phyloP scores from a whole-genome alignment of 2,329 filamentous ascomycete genomes.

The Colletotrichum phormii region DNA sequence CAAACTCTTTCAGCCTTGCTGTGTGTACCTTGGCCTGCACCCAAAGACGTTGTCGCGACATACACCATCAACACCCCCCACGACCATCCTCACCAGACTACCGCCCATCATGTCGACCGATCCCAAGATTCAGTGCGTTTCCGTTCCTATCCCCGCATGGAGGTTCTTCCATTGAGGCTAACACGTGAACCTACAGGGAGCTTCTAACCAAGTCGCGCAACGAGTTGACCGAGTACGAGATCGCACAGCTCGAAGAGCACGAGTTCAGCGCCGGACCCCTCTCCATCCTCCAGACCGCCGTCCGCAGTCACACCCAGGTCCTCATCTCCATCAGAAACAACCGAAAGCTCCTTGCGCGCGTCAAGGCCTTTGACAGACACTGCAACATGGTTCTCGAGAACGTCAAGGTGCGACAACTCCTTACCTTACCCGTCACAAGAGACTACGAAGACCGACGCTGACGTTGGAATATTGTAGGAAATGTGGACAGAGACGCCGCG shows the following conservation, averaged over 20 bases:
- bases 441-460: neutral
- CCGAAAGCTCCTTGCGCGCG: conserved; percentile 94
- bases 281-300: conserved; percentile 96
- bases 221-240: conserved; percentile 95
- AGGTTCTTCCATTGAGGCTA: conserved; percentile 40
- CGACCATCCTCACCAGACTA: conserved; percentile 36
- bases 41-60: conserved; percentile 26
- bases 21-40: conserved; percentile 24
- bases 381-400: conserved; percentile 99
- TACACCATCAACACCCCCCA: conserved; percentile 35
- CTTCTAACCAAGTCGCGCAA: conserved; percentile 88
- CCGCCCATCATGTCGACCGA: conserved; percentile 54
- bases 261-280: conserved; percentile 69
- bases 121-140: conserved; percentile 77
- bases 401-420: conserved; percentile 59
- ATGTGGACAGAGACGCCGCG: conserved; percentile 98
- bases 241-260: conserved; percentile 75
- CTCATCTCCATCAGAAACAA: conserved; percentile 98
- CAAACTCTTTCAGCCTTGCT: conserved; percentile 48
- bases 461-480: conserved; percentile 62
- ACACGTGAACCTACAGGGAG: conserved; percentile 70
- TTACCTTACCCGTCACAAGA: neutral
- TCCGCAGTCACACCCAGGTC: conserved; percentile 93
- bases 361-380: conserved; percentile 98
- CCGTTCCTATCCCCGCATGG: neutral